These are phyloP conservation scores for Dryas drummondii DNA, from an alignment of 306 rosid genomes.

Conservation along the genomic window DNA sequence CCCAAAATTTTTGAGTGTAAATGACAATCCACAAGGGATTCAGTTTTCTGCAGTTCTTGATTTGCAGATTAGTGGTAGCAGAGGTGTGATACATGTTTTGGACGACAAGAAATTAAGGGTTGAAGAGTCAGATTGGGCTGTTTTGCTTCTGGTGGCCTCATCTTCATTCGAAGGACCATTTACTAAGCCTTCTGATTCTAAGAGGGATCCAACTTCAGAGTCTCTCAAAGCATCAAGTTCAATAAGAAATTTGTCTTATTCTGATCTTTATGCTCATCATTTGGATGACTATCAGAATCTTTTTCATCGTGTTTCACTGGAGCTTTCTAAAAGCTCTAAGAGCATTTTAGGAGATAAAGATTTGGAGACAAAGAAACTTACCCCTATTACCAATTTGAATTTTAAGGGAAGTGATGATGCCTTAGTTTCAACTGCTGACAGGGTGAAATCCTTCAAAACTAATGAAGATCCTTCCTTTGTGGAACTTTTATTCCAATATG, in stretches of 20 bases:
- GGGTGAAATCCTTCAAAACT: conserved; percentile 72
- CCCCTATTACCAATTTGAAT: conserved; percentile 28
- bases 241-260: conserved; percentile 48
- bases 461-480: conserved; percentile 94
- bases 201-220: conserved; percentile 74
- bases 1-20: conserved; percentile 38
- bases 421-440: conserved; percentile 68
- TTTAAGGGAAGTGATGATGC: conserved; percentile 35
- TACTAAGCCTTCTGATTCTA: conserved; percentile 66
- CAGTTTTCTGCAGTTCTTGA: conserved; percentile 80
- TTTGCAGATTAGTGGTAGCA: conserved; percentile 61
- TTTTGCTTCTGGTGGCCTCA: conserved; percentile 67
- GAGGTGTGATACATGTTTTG: conserved; percentile 58
- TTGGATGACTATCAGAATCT: conserved; percentile 78
- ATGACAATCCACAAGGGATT: conserved; percentile 63
- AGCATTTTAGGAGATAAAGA: conserved; percentile 17
- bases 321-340: conserved; percentile 69
- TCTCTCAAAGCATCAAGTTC: conserved; percentile 48
- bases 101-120: conserved; percentile 64
- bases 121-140: conserved; percentile 77
- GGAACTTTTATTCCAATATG: conserved; percentile 89
- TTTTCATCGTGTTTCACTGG: conserved; percentile 84
- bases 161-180: conserved; percentile 85
- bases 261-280: conserved; percentile 66
- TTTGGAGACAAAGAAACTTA: conserved; percentile 25